phyloP scores from a whole-genome alignment of 176 grass and related monocot species.

The Areca catechu region DNA sequence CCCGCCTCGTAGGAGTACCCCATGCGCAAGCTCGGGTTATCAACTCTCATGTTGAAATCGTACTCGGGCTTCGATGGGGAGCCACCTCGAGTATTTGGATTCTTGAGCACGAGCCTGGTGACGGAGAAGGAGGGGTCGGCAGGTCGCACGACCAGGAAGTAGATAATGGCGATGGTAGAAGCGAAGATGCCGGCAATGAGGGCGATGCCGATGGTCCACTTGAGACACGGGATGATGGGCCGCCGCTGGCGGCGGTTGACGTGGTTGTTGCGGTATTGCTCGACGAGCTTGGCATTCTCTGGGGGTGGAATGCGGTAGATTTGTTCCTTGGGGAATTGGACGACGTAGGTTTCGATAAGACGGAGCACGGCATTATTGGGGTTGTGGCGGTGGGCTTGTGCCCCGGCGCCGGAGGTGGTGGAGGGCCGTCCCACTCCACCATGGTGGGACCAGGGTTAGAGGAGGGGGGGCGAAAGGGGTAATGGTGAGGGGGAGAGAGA shows the following conservation, averaged over 20 bases:
- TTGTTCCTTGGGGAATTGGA: conserved; percentile 82
- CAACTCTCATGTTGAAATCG: conserved; percentile 37
- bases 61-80: conserved; percentile 21
- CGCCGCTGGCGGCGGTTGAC: not conserved
- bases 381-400: not conserved
- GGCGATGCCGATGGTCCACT: conserved; percentile 17
- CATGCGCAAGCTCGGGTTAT: conserved; percentile 52
- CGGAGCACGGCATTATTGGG: not conserved
- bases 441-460: conserved; percentile 19
- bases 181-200: conserved; percentile 8
- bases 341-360: conserved; percentile 47
- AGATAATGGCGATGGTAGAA: conserved; percentile 9
- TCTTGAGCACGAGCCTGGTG: conserved; percentile 31
- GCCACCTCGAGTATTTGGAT: not conserved
- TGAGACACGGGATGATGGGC: conserved; percentile 16
- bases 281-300: conserved; percentile 66
- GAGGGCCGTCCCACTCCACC: conserved; percentile 42
- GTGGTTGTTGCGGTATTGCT: conserved; percentile 40
- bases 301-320: conserved; percentile 83
- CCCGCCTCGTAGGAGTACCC: conserved; percentile 39
- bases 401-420: conserved; percentile 12
- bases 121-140: conserved; percentile 46
- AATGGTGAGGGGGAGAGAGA: conserved; percentile 1
- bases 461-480: not conserved
- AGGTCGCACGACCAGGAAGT: conserved; percentile 30